phyloP scores from a whole-genome alignment of 1,284 basidiomycete species.

The Caloboletus inedulis region DNA sequence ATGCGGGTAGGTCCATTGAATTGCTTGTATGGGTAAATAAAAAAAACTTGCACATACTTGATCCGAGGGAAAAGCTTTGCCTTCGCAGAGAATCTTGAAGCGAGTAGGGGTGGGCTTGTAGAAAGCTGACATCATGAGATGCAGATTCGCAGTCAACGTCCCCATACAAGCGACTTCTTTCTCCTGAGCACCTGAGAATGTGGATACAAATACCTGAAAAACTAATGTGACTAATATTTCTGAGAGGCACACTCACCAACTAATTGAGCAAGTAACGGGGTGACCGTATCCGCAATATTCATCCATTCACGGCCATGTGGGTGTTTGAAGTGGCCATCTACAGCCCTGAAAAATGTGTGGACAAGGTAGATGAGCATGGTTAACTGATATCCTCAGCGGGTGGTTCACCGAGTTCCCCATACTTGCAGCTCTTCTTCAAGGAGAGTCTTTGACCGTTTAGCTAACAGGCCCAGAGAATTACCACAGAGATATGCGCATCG shows the following conservation, averaged over 20 bases:
- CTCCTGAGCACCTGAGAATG: slow-evolving; percentile 69
- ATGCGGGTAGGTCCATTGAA: slow-evolving; percentile 7
- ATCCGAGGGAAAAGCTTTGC: slow-evolving; percentile 94
- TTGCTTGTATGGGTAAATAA: slow-evolving; percentile 13
- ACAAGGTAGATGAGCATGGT: slow-evolving; percentile 4
- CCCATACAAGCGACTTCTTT: slow-evolving; percentile 93
- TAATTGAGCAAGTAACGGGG: slow-evolving; percentile 76
- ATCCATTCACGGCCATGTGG: slow-evolving; percentile 84
- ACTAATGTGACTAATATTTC: neutral
- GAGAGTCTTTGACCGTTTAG: slow-evolving; percentile 69
- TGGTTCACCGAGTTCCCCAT: slow-evolving; percentile 77
- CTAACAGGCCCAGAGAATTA: slow-evolving; percentile 88
- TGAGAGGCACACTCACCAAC: slow-evolving; percentile 57
- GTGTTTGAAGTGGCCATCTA: slow-evolving; percentile 91
- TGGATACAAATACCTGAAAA: slow-evolving; percentile 16
- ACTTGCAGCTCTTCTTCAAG: slow-evolving; percentile 83
- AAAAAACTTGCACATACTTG: slow-evolving; percentile 52
- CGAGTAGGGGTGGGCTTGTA: slow-evolving; percentile 83
- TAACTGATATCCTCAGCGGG: slow-evolving; percentile 5
- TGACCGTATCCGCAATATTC: slow-evolving; percentile 70
- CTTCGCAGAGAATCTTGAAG: slow-evolving; percentile 96
- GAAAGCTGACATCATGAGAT: slow-evolving; percentile 92
- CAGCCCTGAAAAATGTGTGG: slow-evolving; percentile 55
- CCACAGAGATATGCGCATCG: slow-evolving; percentile 89
- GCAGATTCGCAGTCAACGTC: slow-evolving; percentile 91